A percentile compares a stretch with the other conserved stretches of the same genome.
These are phyloP conservation scores for Imleria badia DNA, from an alignment of 768 basidiomycete species.

Conservation along the genomic window DNA sequence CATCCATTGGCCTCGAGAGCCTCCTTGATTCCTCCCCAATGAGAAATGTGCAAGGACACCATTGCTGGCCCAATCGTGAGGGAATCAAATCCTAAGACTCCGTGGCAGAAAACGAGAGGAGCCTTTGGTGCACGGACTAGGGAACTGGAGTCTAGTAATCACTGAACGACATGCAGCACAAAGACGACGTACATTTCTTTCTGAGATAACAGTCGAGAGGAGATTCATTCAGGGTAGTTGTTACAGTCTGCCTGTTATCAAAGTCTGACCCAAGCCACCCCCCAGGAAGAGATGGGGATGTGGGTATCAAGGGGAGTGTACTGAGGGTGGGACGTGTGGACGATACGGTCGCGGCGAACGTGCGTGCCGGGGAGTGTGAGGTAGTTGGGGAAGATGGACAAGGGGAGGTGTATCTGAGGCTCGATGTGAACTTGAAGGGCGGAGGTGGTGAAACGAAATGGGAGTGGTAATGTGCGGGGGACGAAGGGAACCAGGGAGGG, in stretches of 20 bases:
- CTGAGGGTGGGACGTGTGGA: conserved; percentile 52
- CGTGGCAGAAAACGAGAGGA: conserved; percentile 95
- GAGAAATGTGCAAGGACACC: conserved; percentile 80
- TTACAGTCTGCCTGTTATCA: conserved; percentile 38
- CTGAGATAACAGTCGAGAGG: conserved; percentile 35
- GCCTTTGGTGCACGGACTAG: conserved; percentile 76
- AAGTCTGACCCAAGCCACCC: conserved; percentile 56
- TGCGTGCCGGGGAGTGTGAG: conserved; percentile 16
- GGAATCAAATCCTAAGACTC: conserved; percentile 86
- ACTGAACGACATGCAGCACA: neutral
- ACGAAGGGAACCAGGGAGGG: conserved; percentile 40
- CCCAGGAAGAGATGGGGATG: conserved; percentile 26
- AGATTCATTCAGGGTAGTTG: conserved; percentile 49
- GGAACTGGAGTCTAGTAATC: neutral
- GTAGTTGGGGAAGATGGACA: conserved; percentile 55
- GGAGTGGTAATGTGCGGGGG: conserved; percentile 34
- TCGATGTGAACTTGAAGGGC: conserved; percentile 52
- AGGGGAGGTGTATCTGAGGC: conserved; percentile 60
- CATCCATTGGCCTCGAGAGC: conserved; percentile 85
- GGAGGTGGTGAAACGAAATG: conserved; percentile 44
- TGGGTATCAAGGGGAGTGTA: conserved; percentile 47
- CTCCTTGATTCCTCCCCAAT: conserved; percentile 97
- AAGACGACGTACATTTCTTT: conserved; percentile 58
- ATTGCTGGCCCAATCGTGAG: conserved; percentile 76
- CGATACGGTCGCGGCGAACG: conserved; percentile 24